A percentile compares a stretch with the other conserved stretches of the same genome.
phyloP scores from a whole-genome alignment of 2,329 filamentous ascomycete species.

The Aspergillus sojae region DNA sequence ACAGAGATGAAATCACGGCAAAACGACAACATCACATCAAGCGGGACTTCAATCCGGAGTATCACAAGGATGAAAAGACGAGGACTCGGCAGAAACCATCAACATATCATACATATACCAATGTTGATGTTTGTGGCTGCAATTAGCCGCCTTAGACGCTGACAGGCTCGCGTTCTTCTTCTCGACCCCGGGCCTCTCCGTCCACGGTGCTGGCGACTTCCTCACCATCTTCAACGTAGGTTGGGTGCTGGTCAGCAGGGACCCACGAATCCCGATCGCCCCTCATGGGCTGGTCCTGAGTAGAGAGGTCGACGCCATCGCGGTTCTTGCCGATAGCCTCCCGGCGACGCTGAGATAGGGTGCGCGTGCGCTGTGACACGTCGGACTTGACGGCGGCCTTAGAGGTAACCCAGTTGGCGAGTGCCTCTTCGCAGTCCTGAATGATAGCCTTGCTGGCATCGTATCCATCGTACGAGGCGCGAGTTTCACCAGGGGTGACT shows the following conservation, averaged over 20 bases:
- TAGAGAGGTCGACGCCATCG: constrained; percentile 79
- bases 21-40: constrained; percentile 14
- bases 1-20: constrained; percentile 6
- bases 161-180: constrained; percentile 39
- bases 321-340: constrained; percentile 68
- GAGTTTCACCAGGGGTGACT: constrained; percentile 94
- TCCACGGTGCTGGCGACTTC: constrained; percentile 37
- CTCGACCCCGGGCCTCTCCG: constrained; percentile 38
- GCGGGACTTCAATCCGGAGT: constrained; percentile 16
- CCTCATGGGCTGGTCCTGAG: constrained; percentile 77
- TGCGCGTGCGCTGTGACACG: constrained; percentile 84
- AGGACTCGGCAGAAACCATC: not conserved
- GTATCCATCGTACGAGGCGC: constrained; percentile 94
- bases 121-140: not conserved
- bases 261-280: constrained; percentile 82
- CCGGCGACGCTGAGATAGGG: constrained; percentile 80
- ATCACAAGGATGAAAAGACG: constrained; percentile 2
- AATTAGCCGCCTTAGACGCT: constrained; percentile 11
- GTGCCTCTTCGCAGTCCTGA: constrained; percentile 95
- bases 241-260: constrained; percentile 63
- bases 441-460: constrained; percentile 98
- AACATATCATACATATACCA: not conserved
- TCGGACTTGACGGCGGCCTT: constrained; percentile 87
- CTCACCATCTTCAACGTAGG: constrained; percentile 48
- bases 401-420: constrained; percentile 94